Evolutionary conservation across 2,329 filamentous ascomycete genomes (phyloP), one percentile per base, ranked within the genome.

Genomic region (Sordariomycetes sp.): DNA sequence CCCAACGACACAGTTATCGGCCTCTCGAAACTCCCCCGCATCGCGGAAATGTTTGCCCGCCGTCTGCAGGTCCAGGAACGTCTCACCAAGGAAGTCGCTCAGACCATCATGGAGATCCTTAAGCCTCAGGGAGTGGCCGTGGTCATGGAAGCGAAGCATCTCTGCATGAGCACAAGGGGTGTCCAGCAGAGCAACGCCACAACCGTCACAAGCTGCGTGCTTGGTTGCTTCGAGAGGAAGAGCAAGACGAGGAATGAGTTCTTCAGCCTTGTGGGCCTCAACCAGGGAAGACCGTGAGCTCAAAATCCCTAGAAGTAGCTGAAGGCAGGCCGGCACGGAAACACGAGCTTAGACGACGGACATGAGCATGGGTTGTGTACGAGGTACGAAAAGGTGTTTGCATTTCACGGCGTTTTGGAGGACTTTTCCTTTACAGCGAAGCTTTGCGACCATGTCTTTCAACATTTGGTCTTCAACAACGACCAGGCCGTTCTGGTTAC

Each of bases 81-180:
- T 21, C 70, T 98, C 21, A 98, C 92, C 17, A 94, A 93, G 57
- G 88, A 98, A 57, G 88, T 98, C 11, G 92, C 92, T 15, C 76
- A 94, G 42, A 90, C 92, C 12, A 82, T 98, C 42, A 87, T 87
- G 54, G 88, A 96, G 51, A 80, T 96, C 10, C 70, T 98, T 31
- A 83, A 93, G 55, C 92, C 92, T 3, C 86, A 93, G 53, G 92
- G 92, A 30, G 90, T 98, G 3, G 90, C 86, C 15, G 92, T 98
- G 3, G 90, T 98, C 39, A 94, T 98, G 82, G 92, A 98, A 54
- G 93, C 86, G 11, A 88, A 79, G 51, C 92, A 98, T 62, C 67
- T 96, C 30, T 98, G 92, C 68, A 98, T 96, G 90, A 87, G 94
- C 12, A 96, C 95, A 88, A 78, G 92, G 30, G 92, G 92, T n/a